Evolutionary conservation across 306 rosid species (phyloP).

Genomic region (Pachyrhizus erosus): DNA sequence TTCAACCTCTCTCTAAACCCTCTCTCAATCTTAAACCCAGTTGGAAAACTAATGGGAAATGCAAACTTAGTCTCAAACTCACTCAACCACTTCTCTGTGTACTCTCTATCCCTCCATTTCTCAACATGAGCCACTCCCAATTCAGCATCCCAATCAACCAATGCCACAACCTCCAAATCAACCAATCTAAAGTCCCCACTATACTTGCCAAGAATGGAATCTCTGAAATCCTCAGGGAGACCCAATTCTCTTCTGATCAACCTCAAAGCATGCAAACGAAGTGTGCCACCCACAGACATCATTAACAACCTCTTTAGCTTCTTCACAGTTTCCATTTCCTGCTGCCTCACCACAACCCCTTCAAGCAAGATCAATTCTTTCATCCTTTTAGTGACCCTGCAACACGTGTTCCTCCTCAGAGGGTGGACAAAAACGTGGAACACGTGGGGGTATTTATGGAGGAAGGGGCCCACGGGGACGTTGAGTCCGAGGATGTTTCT

Average conservation of each 20-base stretch:
- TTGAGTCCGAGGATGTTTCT: conserved; percentile 57
- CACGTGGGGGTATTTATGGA: conserved; percentile 68
- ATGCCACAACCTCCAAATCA: conserved; percentile 67
- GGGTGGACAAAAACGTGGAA: conserved; percentile 73
- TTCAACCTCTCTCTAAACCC: conserved; percentile 75
- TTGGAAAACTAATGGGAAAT: conserved; percentile 73
- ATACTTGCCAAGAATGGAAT: conserved; percentile 63
- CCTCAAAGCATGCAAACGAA: conserved; percentile 77
- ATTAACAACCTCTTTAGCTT: conserved; percentile 67
- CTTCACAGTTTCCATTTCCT: conserved; percentile 58
- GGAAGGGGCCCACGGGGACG: conserved; percentile 58
- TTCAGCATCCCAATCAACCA: conserved; percentile 57
- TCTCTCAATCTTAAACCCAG: conserved; percentile 62
- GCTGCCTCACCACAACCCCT: conserved; percentile 46
- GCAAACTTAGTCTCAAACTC: conserved; percentile 75
- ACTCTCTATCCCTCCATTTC: conserved; percentile 78
- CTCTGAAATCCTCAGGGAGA: conserved; percentile 76
- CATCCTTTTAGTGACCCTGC: conserved; percentile 57
- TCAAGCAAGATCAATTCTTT: conserved; percentile 54
- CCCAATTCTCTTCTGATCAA: conserved; percentile 73
- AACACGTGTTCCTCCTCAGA: conserved; percentile 59
- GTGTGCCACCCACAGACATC: conserved; percentile 66
- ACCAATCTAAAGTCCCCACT: conserved; percentile 56
- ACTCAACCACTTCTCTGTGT: conserved; percentile 82
- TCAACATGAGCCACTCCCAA: conserved; percentile 57